Percentiles rank a stretch among this genome's conserved stretches.
Evolutionary conservation across 2,329 filamentous ascomycete species (phyloP).

Genomic region (Microcera coccophila): DNA sequence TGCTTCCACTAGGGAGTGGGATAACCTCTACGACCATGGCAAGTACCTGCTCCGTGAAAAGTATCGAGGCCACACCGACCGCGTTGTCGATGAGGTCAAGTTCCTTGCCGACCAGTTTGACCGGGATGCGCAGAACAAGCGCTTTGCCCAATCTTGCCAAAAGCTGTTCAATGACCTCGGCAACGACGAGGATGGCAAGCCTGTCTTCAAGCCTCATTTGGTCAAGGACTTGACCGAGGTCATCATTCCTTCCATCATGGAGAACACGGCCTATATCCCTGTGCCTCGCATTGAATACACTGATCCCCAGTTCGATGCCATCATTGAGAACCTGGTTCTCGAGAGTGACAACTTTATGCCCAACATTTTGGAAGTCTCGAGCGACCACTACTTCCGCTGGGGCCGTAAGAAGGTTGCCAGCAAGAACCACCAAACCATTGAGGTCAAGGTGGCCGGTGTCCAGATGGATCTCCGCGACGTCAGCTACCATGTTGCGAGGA

Average conservation of each 20-base stretch:
- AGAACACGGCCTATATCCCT: slow-evolving; percentile 84
- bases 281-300: slow-evolving; percentile 92
- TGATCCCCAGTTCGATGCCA: slow-evolving; percentile 76
- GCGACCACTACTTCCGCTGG: slow-evolving; percentile 93
- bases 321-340: slow-evolving; percentile 91
- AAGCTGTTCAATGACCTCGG: slow-evolving; percentile 88
- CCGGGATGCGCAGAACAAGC: slow-evolving; percentile 78
- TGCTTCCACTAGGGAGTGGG: slow-evolving; percentile 74
- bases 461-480: slow-evolving; percentile 92
- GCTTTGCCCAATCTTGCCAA: slow-evolving; percentile 69
- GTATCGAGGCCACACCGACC: slow-evolving; percentile 81
- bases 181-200: slow-evolving; percentile 77
- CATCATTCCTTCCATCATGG: slow-evolving; percentile 77
- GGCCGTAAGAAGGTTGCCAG: slow-evolving; percentile 82
- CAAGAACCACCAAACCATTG: slow-evolving; percentile 76
- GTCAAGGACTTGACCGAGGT: slow-evolving; percentile 84
- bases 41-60: slow-evolving; percentile 83
- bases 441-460: slow-evolving; percentile 81
- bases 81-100: slow-evolving; percentile 82
- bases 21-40: slow-evolving; percentile 78
- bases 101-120: slow-evolving; percentile 89
- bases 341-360: slow-evolving; percentile 97
- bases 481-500: slow-evolving; percentile 91
- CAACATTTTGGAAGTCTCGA: slow-evolving; percentile 82
- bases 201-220: slow-evolving; percentile 87